A percentile compares a stretch with the other conserved stretches of the same genome.
These are phyloP conservation scores for Calonectria henricotiae DNA, from an alignment of 2,329 filamentous ascomycete species.

Conservation along the genomic window DNA sequence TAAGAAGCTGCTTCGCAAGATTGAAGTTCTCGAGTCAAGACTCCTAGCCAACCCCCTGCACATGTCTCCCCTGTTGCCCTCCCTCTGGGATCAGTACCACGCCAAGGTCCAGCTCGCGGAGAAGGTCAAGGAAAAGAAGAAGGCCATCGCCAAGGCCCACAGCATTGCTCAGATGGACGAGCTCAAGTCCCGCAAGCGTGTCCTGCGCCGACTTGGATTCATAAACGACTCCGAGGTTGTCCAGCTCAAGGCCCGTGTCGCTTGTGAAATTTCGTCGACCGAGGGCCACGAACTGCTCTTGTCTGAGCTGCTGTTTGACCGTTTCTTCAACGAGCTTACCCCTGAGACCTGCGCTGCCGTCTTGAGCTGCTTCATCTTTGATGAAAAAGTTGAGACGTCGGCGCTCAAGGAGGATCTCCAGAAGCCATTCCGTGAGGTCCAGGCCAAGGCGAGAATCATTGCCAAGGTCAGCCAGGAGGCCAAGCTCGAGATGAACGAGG, in stretches of 20 bases:
- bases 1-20: slow-evolving; percentile 94
- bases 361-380: slow-evolving; percentile 96
- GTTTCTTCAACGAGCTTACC: slow-evolving; percentile 96
- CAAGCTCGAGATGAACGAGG: slow-evolving; percentile 94
- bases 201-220: slow-evolving; percentile 93
- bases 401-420: slow-evolving; percentile 86
- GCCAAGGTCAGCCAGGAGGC: slow-evolving; percentile 96
- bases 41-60: slow-evolving; percentile 92
- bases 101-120: slow-evolving; percentile 83
- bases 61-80: slow-evolving; percentile 86
- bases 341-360: slow-evolving; percentile 91
- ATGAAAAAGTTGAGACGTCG: slow-evolving; percentile 90
- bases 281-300: slow-evolving; percentile 94
- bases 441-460: slow-evolving; percentile 87
- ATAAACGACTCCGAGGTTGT: slow-evolving; percentile 97
- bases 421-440: slow-evolving; percentile 89
- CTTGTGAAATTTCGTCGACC: slow-evolving; percentile 95
- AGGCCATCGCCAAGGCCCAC: slow-evolving; percentile 86
- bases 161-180: slow-evolving; percentile 96
- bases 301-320: slow-evolving; percentile 94
- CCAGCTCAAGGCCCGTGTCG: slow-evolving; percentile 95
- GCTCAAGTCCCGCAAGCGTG: slow-evolving; percentile 95
- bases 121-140: slow-evolving; percentile 91
- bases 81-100: slow-evolving; percentile 90
- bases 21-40: slow-evolving; percentile 94